These are phyloP conservation scores for Phaffia rhodozyma DNA, from an alignment of 1,284 basidiomycete species.

Conservation along the genomic window DNA sequence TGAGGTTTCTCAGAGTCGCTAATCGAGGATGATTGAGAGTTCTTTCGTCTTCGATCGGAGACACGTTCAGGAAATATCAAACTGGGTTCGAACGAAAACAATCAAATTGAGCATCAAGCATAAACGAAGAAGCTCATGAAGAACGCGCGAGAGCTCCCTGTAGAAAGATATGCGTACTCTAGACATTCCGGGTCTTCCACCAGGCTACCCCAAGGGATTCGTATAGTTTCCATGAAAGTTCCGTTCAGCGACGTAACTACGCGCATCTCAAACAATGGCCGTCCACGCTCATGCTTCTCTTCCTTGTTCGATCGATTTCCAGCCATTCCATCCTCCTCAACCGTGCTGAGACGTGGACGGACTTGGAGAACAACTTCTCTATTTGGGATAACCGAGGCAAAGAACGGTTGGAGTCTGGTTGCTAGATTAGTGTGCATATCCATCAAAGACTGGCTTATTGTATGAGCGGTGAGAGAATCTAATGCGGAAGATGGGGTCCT, in stretches of 20 bases:
- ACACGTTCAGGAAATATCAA: no score
- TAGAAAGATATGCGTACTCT: neutral
- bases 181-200: slow-evolving; percentile 1
- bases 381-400: slow-evolving; percentile 27
- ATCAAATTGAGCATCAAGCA: neutral
- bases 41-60: no score
- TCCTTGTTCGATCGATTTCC: neutral
- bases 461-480: slow-evolving; percentile 22
- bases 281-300: neutral
- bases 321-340: neutral
- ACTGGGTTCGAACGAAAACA: no score
- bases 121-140: neutral
- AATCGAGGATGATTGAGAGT: no score
- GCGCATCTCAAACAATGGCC: slow-evolving; percentile 3
- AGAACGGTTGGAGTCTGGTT: slow-evolving; percentile 59
- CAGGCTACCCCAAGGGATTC: slow-evolving; percentile 17
- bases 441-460: slow-evolving; percentile 34
- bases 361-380: slow-evolving; percentile 27
- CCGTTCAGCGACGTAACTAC: slow-evolving; percentile 17
- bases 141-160: neutral
- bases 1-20: no score
- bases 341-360: neutral
- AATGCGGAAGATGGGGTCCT: slow-evolving; percentile 17
- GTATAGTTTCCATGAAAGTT: slow-evolving; percentile 17
- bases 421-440: slow-evolving; percentile 61